Base-by-base conservation (phyloP, 1,139 yeast species). In the Hyphopichia wangnamkhiaoensis region DNA sequence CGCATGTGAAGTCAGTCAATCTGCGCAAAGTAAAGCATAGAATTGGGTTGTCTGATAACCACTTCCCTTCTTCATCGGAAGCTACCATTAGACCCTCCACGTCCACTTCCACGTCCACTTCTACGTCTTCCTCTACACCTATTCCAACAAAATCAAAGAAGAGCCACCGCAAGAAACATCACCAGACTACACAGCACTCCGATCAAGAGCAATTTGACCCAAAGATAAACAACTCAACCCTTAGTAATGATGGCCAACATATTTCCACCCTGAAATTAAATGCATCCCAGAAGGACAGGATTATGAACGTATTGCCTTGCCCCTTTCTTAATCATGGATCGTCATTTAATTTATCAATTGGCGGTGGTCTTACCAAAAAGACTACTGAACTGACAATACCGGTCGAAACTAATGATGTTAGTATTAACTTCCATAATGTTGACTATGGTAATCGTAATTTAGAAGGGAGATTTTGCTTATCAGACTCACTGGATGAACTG, bases 281-380 rank as follows among this genome's bases (percentile, higher is more conserved):
- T 3, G 28, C 37, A 5, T 38, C 37, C 5, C 56, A 55, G 35
- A 58, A 52, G 34, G 53, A 54, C 19, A 42, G 41, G 3, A 55
- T 63, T 5, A 44, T 61, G 39, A 50, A 53, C 39, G 53, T 57
- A 49, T 27, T 47, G 40, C 30, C 46, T 35, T 29, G 50, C 20
- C 50, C 56, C 10, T 43, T 37, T 25, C 46, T 59, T 30, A 50
- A 46, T 24, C 41, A 54, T 0, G 55, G 55, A 15, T 26, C 34
- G 7, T 12, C 33, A 12, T 35, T 35, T 33, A 24, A 24, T 10
- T 10, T 23, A 5, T 3, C 17, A 15, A 14, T 23, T 2, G 24
- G 19, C 3, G 12, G 13, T 21, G 17, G 12, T 8, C 5, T 6
- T 7, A 5, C 14, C 5, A 15, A 26, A 10, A 21, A 21, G 25